Conservation (phyloP, 345 rosid species). For the Camelina hispida region DNA sequence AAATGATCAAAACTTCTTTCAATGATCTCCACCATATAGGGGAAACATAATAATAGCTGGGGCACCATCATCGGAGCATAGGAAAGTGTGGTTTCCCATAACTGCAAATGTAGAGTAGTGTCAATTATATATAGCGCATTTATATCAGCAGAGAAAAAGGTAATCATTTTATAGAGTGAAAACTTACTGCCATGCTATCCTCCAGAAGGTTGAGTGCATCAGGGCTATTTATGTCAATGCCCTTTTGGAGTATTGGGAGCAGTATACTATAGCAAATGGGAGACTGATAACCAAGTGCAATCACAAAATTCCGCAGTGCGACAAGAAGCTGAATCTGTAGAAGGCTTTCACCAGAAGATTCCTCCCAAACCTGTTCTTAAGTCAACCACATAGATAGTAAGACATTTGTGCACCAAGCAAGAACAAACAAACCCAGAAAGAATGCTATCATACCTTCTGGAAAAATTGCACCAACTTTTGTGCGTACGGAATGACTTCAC, state of each 20-base stretch:
- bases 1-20: conserved; percentile 95
- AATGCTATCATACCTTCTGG: conserved; percentile 63
- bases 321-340: conserved; percentile 96
- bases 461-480: conserved; percentile 83
- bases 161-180: conserved; percentile 8
- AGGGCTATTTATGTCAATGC: conserved; percentile 84
- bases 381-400: conserved; percentile 25
- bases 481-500: conserved; percentile 76
- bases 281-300: conserved; percentile 89
- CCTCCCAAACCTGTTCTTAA: conserved; percentile 87
- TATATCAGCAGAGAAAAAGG: conserved; percentile 33
- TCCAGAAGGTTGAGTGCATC: conserved; percentile 94
- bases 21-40: conserved; percentile 76
- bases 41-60: conserved; percentile 77
- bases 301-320: conserved; percentile 86
- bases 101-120: conserved; percentile 57
- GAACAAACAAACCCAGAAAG: conserved; percentile 14
- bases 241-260: conserved; percentile 85
- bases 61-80: conserved; percentile 93
- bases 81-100: conserved; percentile 93
- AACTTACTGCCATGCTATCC: conserved; percentile 87
- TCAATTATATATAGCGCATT: conserved; percentile 33
- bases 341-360: conserved; percentile 95
- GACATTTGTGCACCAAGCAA: conserved; percentile 28
- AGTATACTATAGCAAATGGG: conserved; percentile 76